Evolutionary conservation across 2,329 filamentous ascomycete species (phyloP).

Genomic region (Pseudogymnoascus sp.): DNA sequence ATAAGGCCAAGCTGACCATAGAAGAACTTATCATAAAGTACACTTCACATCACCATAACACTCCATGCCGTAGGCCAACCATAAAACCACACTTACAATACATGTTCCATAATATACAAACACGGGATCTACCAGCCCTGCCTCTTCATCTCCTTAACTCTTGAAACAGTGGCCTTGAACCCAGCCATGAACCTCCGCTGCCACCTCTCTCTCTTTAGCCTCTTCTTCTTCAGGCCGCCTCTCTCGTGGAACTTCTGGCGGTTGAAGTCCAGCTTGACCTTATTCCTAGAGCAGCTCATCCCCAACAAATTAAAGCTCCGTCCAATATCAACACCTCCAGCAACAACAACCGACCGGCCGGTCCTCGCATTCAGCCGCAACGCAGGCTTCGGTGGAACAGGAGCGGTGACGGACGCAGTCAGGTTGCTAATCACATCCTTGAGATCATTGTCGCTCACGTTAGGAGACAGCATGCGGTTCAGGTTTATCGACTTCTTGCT

Average conservation of each 20-base stretch:
- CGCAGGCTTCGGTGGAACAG: conserved; percentile 41
- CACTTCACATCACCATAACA: not conserved
- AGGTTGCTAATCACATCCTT: conserved; percentile 9
- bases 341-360: conserved; percentile 21
- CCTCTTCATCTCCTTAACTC: conserved; percentile 62
- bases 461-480: not conserved
- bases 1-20: no score
- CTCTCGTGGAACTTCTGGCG: conserved; percentile 68
- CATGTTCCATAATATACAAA: conserved; percentile 11
- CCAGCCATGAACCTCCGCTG: conserved; percentile 59
- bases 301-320: conserved; percentile 31
- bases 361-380: conserved; percentile 23
- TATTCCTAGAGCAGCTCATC: conserved; percentile 44
- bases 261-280: conserved; percentile 46
- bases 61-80: not conserved
- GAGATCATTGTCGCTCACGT: not conserved
- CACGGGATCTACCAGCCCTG: conserved; percentile 63
- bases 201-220: conserved; percentile 63
- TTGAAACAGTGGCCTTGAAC: conserved; percentile 55
- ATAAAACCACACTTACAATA: conserved; percentile 4
- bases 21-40: not conserved
- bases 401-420: conserved; percentile 21
- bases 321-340: conserved; percentile 20
- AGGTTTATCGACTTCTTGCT: not conserved
- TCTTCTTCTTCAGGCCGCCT: conserved; percentile 69